Evolutionary conservation across 208 protist species (phyloP), one percentile per base, ranked within the genome.

Genomic region (Leishmania guyanensis): DNA sequence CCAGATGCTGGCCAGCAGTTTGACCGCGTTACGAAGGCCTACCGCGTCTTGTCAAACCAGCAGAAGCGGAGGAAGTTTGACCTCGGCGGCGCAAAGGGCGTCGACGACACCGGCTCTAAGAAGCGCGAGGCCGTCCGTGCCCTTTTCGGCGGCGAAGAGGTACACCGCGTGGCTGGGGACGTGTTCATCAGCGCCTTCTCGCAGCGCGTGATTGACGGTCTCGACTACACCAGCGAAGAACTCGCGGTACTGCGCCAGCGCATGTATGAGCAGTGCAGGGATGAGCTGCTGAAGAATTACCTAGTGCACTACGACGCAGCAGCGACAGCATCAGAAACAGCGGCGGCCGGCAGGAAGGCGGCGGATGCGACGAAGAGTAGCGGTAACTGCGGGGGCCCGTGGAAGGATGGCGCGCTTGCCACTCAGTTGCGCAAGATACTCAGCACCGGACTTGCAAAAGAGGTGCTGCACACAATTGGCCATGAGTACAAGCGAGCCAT

Each of bases 1-100:
- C 92, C 90, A n/a, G 80, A 92, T 16, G 96, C 96, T 5, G 91
- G 90, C n/a, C 81, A 90, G 66, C 88, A 98, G 74, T 98, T 98
- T 78, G 92, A 98, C 51, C 68, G 84, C 22, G 92, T 99, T 22
- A 97, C 93, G 46, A 92, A 97, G 80, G 99, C 99, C 10, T 99
- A 99, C 89, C 97, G 99, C 48, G 93, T 99, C 3, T 89, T 99
- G 22, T 92, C 82, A 8, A 98, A 99, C 81, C 75, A 88, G n/a
- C 85, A 99, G 83, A 99, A 99, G 85, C 92, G 98, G 20, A 86
- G 91, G 74, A 93, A 99, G 75, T 99, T 99, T 85, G 99, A 99
- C 82, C 82, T 98, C 62, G 99, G 97, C 82, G 99, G 99, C 51
- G 91, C 98, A 70, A 94, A 99, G 75, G 97, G 95, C 33, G 91